phyloP scores from a whole-genome alignment of 2,329 filamentous ascomycete species.

The Epichloe festucae region DNA sequence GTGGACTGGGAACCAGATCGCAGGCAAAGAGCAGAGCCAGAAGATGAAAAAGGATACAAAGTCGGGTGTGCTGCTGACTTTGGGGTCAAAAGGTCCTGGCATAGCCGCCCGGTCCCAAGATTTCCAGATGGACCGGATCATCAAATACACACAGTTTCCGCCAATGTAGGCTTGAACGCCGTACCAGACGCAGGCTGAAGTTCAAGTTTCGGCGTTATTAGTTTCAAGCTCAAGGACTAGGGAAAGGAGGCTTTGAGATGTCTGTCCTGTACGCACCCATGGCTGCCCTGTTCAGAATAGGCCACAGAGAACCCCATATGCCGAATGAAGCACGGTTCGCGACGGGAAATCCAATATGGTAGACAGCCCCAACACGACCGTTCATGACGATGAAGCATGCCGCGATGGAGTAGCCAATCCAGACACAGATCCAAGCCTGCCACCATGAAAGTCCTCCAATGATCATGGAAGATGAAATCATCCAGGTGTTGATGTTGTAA shows the following conservation, averaged over 20 bases:
- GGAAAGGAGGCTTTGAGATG: neutral
- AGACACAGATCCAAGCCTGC: slow-evolving; percentile 83
- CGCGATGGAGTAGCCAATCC: slow-evolving; percentile 71
- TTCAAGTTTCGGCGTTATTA: neutral
- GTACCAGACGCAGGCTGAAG: slow-evolving; percentile 66
- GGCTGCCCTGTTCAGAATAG: slow-evolving; percentile 75
- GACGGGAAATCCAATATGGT: slow-evolving; percentile 79
- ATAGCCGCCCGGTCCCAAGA: slow-evolving; percentile 47
- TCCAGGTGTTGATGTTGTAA: slow-evolving; percentile 89
- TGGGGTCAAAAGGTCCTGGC: slow-evolving; percentile 50
- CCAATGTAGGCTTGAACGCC: slow-evolving; percentile 80
- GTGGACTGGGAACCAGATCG: slow-evolving; percentile 82
- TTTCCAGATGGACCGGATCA: slow-evolving; percentile 78
- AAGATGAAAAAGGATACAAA: slow-evolving; percentile 81
- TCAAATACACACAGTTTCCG: slow-evolving; percentile 71
- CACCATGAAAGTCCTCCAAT: slow-evolving; percentile 72
- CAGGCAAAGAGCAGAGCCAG: slow-evolving; percentile 67
- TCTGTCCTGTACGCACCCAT: slow-evolving; percentile 37
- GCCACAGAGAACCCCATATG: slow-evolving; percentile 82
- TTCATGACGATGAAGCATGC: slow-evolving; percentile 64
- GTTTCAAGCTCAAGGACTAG: neutral
- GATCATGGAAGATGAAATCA: slow-evolving; percentile 80
- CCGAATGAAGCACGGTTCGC: slow-evolving; percentile 68
- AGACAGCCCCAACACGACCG: slow-evolving; percentile 71
- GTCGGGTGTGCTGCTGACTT: slow-evolving; percentile 58